Base-by-base conservation (phyloP, 2,329 filamentous ascomycete genomes). In the Diaporthe nobilis region DNA sequence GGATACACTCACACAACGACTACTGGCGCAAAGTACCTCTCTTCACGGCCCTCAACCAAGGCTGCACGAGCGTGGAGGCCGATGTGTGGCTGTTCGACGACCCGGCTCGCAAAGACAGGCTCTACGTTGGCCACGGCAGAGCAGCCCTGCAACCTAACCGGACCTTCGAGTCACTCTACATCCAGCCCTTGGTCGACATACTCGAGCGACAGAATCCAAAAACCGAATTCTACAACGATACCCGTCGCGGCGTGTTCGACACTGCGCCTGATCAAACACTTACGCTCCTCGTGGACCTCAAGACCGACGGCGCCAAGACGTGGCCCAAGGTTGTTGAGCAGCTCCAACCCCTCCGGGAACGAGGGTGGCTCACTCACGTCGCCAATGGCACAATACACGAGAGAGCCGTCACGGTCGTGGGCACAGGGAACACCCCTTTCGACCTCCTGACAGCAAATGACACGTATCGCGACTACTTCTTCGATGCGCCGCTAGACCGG, bases 1-100 rank as follows among this genome's bases (percentile, higher is more conserved):
- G 86, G 2, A 92, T 91, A 77, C 92, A 93, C 81, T 92, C 90
- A 1, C 92, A 94, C 81, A 94, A 94, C 79, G 92, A 94, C 81
- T 94, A 94, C 82, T 93, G 91, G 90, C 89, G 91, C 67, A 85
- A 86, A 25, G 85, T 89, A 0, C 92, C 93, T 0, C 85, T 95
- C 4, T 92, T 90, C 79, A 90, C 90, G 15, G 93, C 93, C 31
- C 82, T 93, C 1, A 82, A 85, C 10, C 87, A 88, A 7, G 90
- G 91, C 9, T 93, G 91, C 78, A 89, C 90, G 8, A 89, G 91
- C 13, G 86, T 94, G 4, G 93, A 95, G 83, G 92, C 92, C 3
- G 93, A 95, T 80, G 89, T 95, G 31, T 95, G 92, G 91, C 85
- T 90, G 1, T 88, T 88, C 65, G 86, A 88, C 73, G 81, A 81